These are phyloP conservation scores for Boletus coccyginus DNA, from an alignment of 768 basidiomycete genomes.

Conservation along the genomic window DNA sequence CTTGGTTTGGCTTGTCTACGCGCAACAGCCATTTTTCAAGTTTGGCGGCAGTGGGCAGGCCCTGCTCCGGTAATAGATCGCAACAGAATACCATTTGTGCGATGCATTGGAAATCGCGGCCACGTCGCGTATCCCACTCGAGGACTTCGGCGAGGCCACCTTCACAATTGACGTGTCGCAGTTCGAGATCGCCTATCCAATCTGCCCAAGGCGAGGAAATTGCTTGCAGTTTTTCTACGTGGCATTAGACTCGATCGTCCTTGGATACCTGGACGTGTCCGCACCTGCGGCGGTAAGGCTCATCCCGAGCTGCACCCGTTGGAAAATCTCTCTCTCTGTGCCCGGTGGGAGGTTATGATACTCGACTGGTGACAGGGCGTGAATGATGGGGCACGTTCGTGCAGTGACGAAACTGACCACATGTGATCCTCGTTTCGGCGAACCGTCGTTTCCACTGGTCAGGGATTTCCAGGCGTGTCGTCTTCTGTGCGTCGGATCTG, in stretches of 20 bases:
- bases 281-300: slow-evolving; percentile 69
- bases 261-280: not conserved
- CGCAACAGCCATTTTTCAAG: slow-evolving; percentile 47
- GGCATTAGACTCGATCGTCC: not conserved
- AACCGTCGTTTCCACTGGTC: slow-evolving; percentile 50
- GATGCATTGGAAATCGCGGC: slow-evolving; percentile 74
- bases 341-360: slow-evolving; percentile 54
- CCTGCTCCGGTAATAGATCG: slow-evolving; percentile 45
- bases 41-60: slow-evolving; percentile 51
- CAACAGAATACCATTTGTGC: slow-evolving; percentile 70
- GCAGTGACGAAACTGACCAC: slow-evolving; percentile 44
- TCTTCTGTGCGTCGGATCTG: slow-evolving; percentile 43
- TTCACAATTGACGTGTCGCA: slow-evolving; percentile 53
- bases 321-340: slow-evolving; percentile 76
- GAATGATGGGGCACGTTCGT: not conserved
- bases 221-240: slow-evolving; percentile 74
- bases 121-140: slow-evolving; percentile 64
- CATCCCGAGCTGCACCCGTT: slow-evolving; percentile 80
- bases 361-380: slow-evolving; percentile 49
- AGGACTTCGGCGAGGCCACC: slow-evolving; percentile 57
- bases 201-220: slow-evolving; percentile 67
- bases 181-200: slow-evolving; percentile 62
- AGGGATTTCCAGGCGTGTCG: slow-evolving; percentile 51
- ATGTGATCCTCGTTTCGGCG: slow-evolving; percentile 56
- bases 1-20: slow-evolving; percentile 36